phyloP scores from a whole-genome alignment of 2,329 filamentous ascomycete genomes.

The Chrysoporthe austroafricana region DNA sequence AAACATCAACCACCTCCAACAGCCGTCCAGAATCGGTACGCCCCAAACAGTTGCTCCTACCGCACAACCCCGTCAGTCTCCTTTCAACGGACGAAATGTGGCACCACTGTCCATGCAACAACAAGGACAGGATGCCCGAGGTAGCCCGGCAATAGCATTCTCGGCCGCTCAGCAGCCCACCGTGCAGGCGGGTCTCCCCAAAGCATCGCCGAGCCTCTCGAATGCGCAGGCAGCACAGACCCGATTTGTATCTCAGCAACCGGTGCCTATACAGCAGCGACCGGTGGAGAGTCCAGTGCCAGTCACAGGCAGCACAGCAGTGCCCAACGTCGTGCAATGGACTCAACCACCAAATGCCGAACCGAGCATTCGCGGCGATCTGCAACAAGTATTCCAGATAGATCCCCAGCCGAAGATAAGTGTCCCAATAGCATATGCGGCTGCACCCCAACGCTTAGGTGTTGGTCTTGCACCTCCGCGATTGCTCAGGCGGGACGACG shows the following conservation, averaged over 20 bases:
- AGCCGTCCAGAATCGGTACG: constrained; percentile 21
- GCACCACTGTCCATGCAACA: constrained; percentile 24
- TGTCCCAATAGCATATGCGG: background rate
- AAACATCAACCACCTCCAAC: constrained; percentile 18
- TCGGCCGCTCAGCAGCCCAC: constrained; percentile 18
- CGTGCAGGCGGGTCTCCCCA: constrained; percentile 7
- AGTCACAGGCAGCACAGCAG: constrained; percentile 1
- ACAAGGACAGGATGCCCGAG: constrained; percentile 14
- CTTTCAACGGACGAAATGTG: constrained; percentile 22
- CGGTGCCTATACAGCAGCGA: constrained; percentile 15
- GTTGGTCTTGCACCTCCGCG: constrained; percentile 20
- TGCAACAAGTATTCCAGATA: constrained; percentile 7
- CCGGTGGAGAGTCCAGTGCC: background rate
- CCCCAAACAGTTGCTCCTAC: constrained; percentile 18
- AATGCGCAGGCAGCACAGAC: constrained; percentile 20
- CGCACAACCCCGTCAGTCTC: constrained; percentile 25
- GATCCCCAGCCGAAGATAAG: constrained; percentile 2
- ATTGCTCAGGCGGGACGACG: constrained; percentile 23
- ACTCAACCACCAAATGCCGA: constrained; percentile 8
- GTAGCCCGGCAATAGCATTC: constrained; percentile 22
- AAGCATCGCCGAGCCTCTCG: constrained; percentile 1
- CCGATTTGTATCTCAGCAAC: constrained; percentile 22
- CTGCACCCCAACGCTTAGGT: constrained; percentile 5
- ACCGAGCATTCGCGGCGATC: background rate
- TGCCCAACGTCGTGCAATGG: constrained; percentile 7